phyloP scores from a whole-genome alignment of 192 early-diverging fungal genomes.

The Rhizophagus prolifer region DNA sequence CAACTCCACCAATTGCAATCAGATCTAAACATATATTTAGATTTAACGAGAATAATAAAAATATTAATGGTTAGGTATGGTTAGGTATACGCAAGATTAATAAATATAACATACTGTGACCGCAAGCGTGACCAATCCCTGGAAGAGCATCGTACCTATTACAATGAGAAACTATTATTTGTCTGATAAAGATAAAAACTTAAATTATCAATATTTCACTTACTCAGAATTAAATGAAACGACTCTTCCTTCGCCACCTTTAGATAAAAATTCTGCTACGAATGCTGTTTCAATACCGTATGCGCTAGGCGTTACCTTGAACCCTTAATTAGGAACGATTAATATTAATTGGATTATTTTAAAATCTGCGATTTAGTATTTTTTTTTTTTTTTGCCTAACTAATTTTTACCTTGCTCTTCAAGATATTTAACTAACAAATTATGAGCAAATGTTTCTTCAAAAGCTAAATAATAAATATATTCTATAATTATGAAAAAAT shows the following conservation, averaged over 20 bases:
- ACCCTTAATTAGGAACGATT: constrained; percentile 46
- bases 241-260: constrained; percentile 22
- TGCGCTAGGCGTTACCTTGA: constrained; percentile 56
- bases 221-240: constrained; percentile 29
- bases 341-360: no score
- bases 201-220: background rate
- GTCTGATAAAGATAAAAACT: no score
- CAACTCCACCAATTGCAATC: constrained; percentile 38
- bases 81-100: no score
- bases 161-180: background rate
- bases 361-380: no score
- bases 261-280: constrained; percentile 67
- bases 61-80: no score
- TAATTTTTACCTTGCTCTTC: constrained; percentile 27
- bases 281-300: constrained; percentile 75
- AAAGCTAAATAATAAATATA: no score
- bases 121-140: no score
- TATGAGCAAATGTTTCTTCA: constrained; percentile 61
- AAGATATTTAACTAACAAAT: constrained; percentile 64
- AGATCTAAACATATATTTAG: background rate
- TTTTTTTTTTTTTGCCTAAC: no score
- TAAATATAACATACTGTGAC: no score
- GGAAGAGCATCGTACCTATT: constrained; percentile 62
- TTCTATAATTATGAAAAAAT: no score
- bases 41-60: background rate